A percentile compares a stretch with the other conserved stretches of the same genome.
Conservation (phyloP, 352 stramenopile species). For the Aphanomyces astaci region DNA sequence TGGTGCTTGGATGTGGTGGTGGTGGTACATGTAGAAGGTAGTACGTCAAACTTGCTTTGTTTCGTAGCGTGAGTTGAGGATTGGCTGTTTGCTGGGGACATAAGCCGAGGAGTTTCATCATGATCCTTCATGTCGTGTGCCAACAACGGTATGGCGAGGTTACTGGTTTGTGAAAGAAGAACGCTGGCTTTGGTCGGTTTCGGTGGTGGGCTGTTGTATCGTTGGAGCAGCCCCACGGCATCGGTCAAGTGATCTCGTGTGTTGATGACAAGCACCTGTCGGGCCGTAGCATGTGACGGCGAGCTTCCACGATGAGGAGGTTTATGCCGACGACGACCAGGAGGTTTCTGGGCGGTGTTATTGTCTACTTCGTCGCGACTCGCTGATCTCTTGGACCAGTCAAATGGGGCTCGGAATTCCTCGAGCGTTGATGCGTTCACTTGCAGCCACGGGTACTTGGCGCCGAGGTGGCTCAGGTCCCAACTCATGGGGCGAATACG, state of each 20-base stretch:
- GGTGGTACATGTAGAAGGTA: too few species aligned
- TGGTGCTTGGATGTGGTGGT: too few species aligned
- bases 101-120: too few species aligned
- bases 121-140: too few species aligned
- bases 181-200: too few species aligned
- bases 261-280: slow-evolving; percentile 1
- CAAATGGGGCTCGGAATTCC: slow-evolving; percentile 35
- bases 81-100: too few species aligned
- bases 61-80: too few species aligned
- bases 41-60: too few species aligned
- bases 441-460: slow-evolving; percentile 74
- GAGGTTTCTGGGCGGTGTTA: neutral
- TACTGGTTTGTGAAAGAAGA: too few species aligned
- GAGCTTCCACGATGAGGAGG: neutral
- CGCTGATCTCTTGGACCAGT: slow-evolving; percentile 1
- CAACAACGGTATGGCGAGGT: too few species aligned
- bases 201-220: neutral
- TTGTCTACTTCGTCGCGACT: neutral
- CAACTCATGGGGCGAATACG: slow-evolving; percentile 24
- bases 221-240: neutral
- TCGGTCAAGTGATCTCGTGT: neutral
- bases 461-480: slow-evolving; percentile 46
- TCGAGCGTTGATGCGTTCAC: slow-evolving; percentile 51
- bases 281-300: neutral
- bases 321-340: neutral